Evolutionary conservation across 495 filamentous ascomycete species (phyloP).

Genomic region (Lasiosphaeria miniovina): DNA sequence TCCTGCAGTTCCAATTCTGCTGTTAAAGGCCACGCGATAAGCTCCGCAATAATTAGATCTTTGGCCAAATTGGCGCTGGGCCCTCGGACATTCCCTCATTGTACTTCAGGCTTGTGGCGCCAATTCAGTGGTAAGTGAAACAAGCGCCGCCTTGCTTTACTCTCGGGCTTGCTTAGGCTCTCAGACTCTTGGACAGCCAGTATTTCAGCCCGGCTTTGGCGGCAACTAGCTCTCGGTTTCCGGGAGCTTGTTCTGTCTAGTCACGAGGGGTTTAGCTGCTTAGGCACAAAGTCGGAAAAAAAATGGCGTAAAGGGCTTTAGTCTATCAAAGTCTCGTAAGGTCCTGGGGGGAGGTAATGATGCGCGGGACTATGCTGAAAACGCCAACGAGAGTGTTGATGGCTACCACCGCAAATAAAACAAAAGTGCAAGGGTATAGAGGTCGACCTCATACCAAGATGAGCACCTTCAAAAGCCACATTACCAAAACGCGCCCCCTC

Average conservation of each 20-base stretch:
- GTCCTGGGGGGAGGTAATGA: constrained; percentile 13
- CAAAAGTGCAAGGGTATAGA: constrained; percentile 27
- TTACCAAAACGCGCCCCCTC: constrained; percentile 17
- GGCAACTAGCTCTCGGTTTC: no score
- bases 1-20: no score
- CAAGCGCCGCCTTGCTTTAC: background rate
- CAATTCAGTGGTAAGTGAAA: background rate
- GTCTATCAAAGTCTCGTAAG: constrained; percentile 24
- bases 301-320: constrained; percentile 2
- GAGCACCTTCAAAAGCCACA: constrained; percentile 7
- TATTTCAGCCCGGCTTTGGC: no score
- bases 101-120: no score
- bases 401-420: constrained; percentile 4
- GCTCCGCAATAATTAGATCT: no score
- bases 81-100: no score
- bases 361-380: constrained; percentile 25
- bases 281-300: background rate
- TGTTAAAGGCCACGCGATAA: no score
- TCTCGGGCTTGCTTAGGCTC: no score
- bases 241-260: no score
- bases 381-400: constrained; percentile 17
- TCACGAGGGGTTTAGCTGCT: background rate
- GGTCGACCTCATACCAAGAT: background rate
- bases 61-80: no score
- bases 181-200: no score